Evolutionary conservation across 257 asterid genomes (phyloP), one percentile per base, ranked within the genome.

Genomic region (Mentha longifolia): DNA sequence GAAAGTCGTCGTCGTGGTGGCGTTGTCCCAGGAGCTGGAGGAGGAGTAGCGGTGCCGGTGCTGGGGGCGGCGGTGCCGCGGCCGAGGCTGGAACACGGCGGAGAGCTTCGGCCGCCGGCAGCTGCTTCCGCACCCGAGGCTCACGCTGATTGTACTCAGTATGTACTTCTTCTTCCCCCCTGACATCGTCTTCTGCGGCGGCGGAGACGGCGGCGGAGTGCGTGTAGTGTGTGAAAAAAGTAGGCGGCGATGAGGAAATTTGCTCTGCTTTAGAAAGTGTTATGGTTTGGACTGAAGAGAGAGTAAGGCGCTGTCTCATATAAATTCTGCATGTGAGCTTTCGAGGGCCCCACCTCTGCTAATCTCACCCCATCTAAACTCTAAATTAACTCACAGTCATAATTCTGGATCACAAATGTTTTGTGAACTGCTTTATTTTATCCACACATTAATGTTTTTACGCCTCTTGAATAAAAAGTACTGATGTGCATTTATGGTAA

Each of bases 51-150:
- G 76, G 14, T 16, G 74, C 68, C 1, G 50, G 65, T 33, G 51
- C 42, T 12, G 74, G 65, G 13, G 73, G 7, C 37, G 56, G 5
- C 72, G 47, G 65, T 30, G 75, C 11, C 71, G 39, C 15, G 84
- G 77, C 25, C 61, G 13, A 0, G 96, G 93, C 79, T 75, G 77
- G 88, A 92, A 89, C 1, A 87, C 76, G 77, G 76, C 70, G 76
- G 97, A 85, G 20, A 87, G 80, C 5, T 47, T 85, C 13, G 92
- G 90, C 42, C 92, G 70, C 10, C 87, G 69, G 82, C 97, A 90
- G 22, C 84, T 76, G 77, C 89, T 75, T 68, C 81, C 60, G 94
- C 97, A 90, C 17, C 97, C 94, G 0, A 90, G 54, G 64, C 71
- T 80, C 10, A 85, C 85, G 8, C 83, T 39, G 22, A 84, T 70